Evolutionary conservation across 2,329 filamentous ascomycete genomes (phyloP), one percentile per base, ranked within the genome.

Genomic region (Talaromyces amestolkiae): DNA sequence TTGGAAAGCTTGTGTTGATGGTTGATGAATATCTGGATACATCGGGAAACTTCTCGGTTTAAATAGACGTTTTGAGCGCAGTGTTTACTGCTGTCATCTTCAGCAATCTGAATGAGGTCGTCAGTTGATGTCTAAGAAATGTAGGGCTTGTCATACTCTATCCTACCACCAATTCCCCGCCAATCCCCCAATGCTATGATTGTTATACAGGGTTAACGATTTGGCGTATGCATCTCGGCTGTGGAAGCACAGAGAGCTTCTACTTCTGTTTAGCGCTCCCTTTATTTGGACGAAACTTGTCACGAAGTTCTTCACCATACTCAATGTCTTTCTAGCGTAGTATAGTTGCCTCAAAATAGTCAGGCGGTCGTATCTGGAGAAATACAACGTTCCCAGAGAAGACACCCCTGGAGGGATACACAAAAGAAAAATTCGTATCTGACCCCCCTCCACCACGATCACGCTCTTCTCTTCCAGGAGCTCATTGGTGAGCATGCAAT

Each of bases 31-130:
- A 2, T 47, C 19, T 41, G 27, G n/a, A 35, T 9, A 37, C 31
- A 11, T 19, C 3, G 45, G 37, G 56, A 59, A 59, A 45, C 56
- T 45, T 17, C 19, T 27, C 17, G 27, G 56, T 22, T 59, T 45
- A 59, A 45, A 59, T 59, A 59, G 11, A 56, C 27, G n/a, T 58
- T 19, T 58, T 22, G 22, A 43, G 37, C 56, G 43, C 22, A 43
- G 35, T 43, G 19, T 17, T 43, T 43, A 37, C 43, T 3, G 56
- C 17, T 4, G 35, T 33, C 31, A 39, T 58, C 17, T 22, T 37
- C n/a, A n/a, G 9, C 7, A 43, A 22, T 13, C 9, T 17, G 22
- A 43, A 43, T 58, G 56, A 58, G 35, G 35, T 24, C 31, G 31
- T 37, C 53, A 37, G 39, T 39, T 33, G 22, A 45, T 59, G 15